A percentile compares a stretch with the other conserved stretches of the same genome.
These are phyloP conservation scores for Debaryomycetaceae sp. DNA, from an alignment of 1,139 yeast genomes.

Conservation along the genomic window DNA sequence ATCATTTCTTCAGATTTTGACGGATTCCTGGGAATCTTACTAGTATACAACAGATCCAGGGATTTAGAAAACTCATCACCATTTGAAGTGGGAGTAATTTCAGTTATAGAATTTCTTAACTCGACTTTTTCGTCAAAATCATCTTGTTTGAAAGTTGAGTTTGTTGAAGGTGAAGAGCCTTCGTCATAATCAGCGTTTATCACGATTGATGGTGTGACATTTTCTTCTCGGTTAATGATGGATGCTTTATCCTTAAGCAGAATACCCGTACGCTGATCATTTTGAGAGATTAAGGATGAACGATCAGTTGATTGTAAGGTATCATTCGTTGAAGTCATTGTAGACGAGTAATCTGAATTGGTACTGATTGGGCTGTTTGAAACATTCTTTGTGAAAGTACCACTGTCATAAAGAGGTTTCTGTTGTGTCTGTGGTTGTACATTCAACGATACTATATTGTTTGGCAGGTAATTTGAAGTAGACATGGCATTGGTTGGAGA, in stretches of 20 bases:
- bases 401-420: not conserved
- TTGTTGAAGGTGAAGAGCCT: constrained; percentile 17
- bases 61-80: not conserved
- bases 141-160: constrained; percentile 17
- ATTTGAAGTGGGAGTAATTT: constrained; percentile 3
- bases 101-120: constrained; percentile 2
- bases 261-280: constrained; percentile 7
- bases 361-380: constrained; percentile 20
- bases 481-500: not conserved
- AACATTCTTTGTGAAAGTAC: constrained; percentile 1
- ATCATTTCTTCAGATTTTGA: not conserved
- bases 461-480: not conserved
- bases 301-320: constrained; percentile 33
- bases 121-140: constrained; percentile 3
- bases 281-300: constrained; percentile 25
- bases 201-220: constrained; percentile 20
- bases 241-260: not conserved
- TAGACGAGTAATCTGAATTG: constrained; percentile 21
- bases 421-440: not conserved
- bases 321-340: constrained; percentile 27
- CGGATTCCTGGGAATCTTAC: not conserved
- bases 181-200: constrained; percentile 16
- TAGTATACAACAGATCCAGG: not conserved
- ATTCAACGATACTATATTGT: not conserved
- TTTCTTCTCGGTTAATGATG: not conserved